Evolutionary conservation across 2,329 filamentous ascomycete genomes (phyloP), one percentile per base, ranked within the genome.

Genomic region (Aspergillus hortae): DNA sequence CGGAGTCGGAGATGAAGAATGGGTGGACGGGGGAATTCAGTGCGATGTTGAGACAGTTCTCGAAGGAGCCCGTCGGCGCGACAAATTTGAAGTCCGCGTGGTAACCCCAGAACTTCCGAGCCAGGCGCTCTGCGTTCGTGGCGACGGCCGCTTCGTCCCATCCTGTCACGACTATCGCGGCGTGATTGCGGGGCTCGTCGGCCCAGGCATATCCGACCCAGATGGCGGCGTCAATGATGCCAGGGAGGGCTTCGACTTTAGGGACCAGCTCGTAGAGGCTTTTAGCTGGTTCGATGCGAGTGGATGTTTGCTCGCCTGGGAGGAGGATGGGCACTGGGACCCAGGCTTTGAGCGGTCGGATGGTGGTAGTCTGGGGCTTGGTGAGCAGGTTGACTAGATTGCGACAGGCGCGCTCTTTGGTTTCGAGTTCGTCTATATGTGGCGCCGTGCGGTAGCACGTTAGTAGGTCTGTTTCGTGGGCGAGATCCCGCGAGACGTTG

Each of bases 131-230:
- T 0, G 78, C 77, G 2, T 74, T 74, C 1, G 53, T 53, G 0
- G 66, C 60, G 2, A 78, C 69, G 0, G 67, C 65, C 1, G 61
- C 55, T 46, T 69, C 55, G 42, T 79, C 70, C 78, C 78, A 80
- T 10, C 79, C 79, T 0, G 78, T 81, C 0, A 78, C 77, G 4
- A 81, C 71, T 3, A 81, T 71, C 2, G 65, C 75, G 0, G 78
- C 79, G 6, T 75, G 70, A 52, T 81, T 80, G 17, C 79, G 71
- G 19, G 77, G 77, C 59, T 80, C 79, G 53, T 82, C 79, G 0
- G 79, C 79, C 79, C 79, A 81, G 1, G 79, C 75, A 56, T 82
- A 82, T 2, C 79, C 79, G 0, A 81, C 79, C 79, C 79, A 82
- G 25, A 81, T 72, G 0, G 77, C 77, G 0, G 78, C 79, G 57